Conservation (phyloP, 2,329 filamentous ascomycete genomes). For the Alternaria longipes region DNA sequence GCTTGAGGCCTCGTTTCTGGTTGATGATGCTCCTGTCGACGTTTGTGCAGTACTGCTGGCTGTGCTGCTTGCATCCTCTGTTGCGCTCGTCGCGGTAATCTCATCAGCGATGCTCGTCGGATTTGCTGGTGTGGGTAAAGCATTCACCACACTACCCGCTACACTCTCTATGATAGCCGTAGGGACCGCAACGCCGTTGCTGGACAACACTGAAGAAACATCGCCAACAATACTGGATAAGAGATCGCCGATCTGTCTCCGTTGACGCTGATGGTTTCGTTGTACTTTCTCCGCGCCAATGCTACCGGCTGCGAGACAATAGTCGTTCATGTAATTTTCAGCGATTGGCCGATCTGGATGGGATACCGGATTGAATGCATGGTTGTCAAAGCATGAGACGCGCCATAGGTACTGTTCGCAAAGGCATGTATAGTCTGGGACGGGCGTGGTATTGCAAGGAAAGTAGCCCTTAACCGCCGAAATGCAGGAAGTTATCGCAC, state of each 20-base stretch:
- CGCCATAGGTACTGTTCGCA: constrained; percentile 28
- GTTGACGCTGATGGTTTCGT: constrained; percentile 12
- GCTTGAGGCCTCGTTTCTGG: not conserved
- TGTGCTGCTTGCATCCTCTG: constrained; percentile 1
- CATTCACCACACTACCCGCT: constrained; percentile 7
- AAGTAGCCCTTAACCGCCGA: constrained; percentile 16
- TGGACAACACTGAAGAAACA: constrained; percentile 18
- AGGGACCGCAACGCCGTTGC: constrained; percentile 7
- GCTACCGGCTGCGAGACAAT: constrained; percentile 22
- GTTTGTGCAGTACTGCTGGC: not conserved
- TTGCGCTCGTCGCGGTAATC: not conserved
- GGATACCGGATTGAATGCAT: constrained; percentile 12
- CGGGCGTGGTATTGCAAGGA: constrained; percentile 5
- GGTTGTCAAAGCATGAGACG: constrained; percentile 22
- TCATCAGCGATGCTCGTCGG: constrained; percentile 6
- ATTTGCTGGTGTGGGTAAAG: constrained; percentile 2
- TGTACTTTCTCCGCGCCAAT: constrained; percentile 5
- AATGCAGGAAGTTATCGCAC: constrained; percentile 16
- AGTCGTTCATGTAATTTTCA: not conserved
- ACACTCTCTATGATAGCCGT: constrained; percentile 11
- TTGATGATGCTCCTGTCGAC: constrained; percentile 2
- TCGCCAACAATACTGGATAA: constrained; percentile 22
- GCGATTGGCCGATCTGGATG: constrained; percentile 5
- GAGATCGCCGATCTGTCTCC: constrained; percentile 18
- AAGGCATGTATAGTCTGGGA: constrained; percentile 14